phyloP scores from a whole-genome alignment of 2,329 filamentous ascomycete genomes.

The Biscogniauxia sp. region DNA sequence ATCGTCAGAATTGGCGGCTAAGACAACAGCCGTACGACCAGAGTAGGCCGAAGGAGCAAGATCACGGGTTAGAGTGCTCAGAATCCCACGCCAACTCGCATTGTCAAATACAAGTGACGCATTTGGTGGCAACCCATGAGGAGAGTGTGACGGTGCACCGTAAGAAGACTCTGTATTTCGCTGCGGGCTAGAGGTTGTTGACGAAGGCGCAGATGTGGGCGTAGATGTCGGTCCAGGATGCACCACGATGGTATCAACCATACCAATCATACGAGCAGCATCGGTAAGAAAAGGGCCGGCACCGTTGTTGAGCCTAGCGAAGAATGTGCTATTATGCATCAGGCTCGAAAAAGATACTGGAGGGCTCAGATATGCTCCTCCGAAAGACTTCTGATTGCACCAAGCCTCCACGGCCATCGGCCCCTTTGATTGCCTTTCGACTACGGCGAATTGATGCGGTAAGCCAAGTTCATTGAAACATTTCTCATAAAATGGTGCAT shows the following conservation, averaged over 20 bases:
- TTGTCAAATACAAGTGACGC: slow-evolving; percentile 73
- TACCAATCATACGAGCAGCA: slow-evolving; percentile 73
- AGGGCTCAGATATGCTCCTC: slow-evolving; percentile 78
- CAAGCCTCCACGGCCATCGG: slow-evolving; percentile 68
- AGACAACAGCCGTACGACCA: slow-evolving; percentile 70
- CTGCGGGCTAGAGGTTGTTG: slow-evolving; percentile 47
- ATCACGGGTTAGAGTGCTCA: slow-evolving; percentile 76
- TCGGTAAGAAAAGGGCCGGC: slow-evolving; percentile 64
- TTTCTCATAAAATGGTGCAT: slow-evolving; percentile 83
- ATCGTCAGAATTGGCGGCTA: slow-evolving; percentile 71
- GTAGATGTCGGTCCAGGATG: slow-evolving; percentile 45
- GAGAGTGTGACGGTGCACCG: slow-evolving; percentile 4
- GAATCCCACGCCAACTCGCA: slow-evolving; percentile 80
- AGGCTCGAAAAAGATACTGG: slow-evolving; percentile 62
- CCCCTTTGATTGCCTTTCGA: slow-evolving; percentile 67
- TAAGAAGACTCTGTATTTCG: slow-evolving; percentile 32
- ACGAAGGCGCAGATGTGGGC: slow-evolving; percentile 44
- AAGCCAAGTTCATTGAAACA: slow-evolving; percentile 80
- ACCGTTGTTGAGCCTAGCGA: slow-evolving; percentile 48
- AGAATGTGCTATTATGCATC: slow-evolving; percentile 54
- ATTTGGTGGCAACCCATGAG: slow-evolving; percentile 42
- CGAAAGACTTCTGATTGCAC: slow-evolving; percentile 72
- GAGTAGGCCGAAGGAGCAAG: slow-evolving; percentile 80
- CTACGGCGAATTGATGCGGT: slow-evolving; percentile 75
- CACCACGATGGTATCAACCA: slow-evolving; percentile 78